phyloP scores from a whole-genome alignment of 441 rosid genomes.

The Aleurites moluccanus region DNA sequence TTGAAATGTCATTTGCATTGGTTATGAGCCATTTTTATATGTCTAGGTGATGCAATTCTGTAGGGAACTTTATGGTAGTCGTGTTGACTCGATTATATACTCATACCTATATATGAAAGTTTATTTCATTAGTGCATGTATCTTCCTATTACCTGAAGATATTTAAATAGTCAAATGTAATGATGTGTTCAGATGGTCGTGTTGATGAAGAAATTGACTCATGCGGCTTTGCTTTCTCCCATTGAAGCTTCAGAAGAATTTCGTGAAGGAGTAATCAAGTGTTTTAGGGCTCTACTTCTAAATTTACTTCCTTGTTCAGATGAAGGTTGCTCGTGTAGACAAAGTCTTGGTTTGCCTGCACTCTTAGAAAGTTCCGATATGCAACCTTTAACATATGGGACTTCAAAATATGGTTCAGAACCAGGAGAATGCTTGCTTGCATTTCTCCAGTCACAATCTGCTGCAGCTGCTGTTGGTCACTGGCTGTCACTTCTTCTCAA shows the following conservation, averaged over 20 bases:
- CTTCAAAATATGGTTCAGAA: constrained; percentile 33
- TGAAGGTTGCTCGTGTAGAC: constrained; percentile 64
- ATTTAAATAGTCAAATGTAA: constrained; percentile 6
- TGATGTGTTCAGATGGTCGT: constrained; percentile 65
- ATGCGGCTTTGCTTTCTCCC: constrained; percentile 73
- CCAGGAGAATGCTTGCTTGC: constrained; percentile 68
- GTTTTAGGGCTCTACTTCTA: constrained; percentile 68
- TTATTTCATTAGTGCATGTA: neutral
- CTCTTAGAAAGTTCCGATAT: constrained; percentile 43
- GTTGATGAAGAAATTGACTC: constrained; percentile 70
- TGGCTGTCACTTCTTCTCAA: constrained; percentile 94
- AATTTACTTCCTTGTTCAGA: constrained; percentile 57
- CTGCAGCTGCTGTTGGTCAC: constrained; percentile 88
- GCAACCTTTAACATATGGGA: constrained; percentile 29
- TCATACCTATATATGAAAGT: neutral
- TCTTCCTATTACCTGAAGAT: too few species aligned
- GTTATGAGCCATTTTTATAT: neutral
- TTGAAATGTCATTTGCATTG: neutral
- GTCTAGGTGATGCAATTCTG: neutral
- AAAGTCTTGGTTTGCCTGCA: constrained; percentile 50
- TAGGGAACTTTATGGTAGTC: neutral
- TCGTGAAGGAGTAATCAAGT: constrained; percentile 81
- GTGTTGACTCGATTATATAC: neutral
- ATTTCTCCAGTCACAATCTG: constrained; percentile 77
- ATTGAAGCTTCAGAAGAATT: constrained; percentile 88